Percentiles rank a stretch among this genome's conserved stretches.
Conservation (phyloP, 2,329 filamentous ascomycete species). For the Orbilia quercus region DNA sequence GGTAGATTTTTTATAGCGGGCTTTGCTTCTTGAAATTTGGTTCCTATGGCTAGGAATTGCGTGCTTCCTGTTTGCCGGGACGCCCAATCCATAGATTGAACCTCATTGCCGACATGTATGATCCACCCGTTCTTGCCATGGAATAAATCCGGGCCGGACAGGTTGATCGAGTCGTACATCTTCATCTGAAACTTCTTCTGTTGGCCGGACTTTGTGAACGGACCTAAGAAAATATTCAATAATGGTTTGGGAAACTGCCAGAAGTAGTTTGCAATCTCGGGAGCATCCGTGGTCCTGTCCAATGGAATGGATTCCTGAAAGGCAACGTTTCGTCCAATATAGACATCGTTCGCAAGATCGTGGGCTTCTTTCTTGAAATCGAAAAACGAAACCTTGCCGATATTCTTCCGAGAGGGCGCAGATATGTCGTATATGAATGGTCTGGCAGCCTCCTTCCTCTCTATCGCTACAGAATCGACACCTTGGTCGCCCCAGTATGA, state of each 20-base stretch:
- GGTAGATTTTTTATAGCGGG: slow-evolving; percentile 56
- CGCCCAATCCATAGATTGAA: slow-evolving; percentile 52
- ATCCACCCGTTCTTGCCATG: slow-evolving; percentile 51
- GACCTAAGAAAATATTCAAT: slow-evolving; percentile 29
- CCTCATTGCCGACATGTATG: slow-evolving; percentile 44
- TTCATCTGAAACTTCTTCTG: slow-evolving; percentile 50
- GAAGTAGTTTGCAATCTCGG: slow-evolving; percentile 40
- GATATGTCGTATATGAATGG: slow-evolving; percentile 55
- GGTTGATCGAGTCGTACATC: slow-evolving; percentile 40
- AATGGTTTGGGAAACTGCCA: slow-evolving; percentile 45
- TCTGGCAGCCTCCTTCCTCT: slow-evolving; percentile 39
- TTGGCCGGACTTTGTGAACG: slow-evolving; percentile 31
- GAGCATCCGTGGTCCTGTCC: slow-evolving; percentile 23
- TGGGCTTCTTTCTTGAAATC: slow-evolving; percentile 38
- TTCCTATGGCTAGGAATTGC: slow-evolving; percentile 58
- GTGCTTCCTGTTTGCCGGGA: slow-evolving; percentile 21
- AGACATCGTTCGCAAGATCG: slow-evolving; percentile 37
- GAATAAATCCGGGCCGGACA: slow-evolving; percentile 30
- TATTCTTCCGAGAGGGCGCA: slow-evolving; percentile 33
- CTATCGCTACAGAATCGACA: slow-evolving; percentile 28
- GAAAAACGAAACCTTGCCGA: slow-evolving; percentile 27
- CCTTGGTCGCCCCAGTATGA: slow-evolving; percentile 52
- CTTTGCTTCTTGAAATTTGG: slow-evolving; percentile 49
- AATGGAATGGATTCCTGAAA: slow-evolving; percentile 20
- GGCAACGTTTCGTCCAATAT: slow-evolving; percentile 9